These are phyloP conservation scores for Lipomyces kockii DNA, from an alignment of 805 yeast species.

Conservation along the genomic window DNA sequence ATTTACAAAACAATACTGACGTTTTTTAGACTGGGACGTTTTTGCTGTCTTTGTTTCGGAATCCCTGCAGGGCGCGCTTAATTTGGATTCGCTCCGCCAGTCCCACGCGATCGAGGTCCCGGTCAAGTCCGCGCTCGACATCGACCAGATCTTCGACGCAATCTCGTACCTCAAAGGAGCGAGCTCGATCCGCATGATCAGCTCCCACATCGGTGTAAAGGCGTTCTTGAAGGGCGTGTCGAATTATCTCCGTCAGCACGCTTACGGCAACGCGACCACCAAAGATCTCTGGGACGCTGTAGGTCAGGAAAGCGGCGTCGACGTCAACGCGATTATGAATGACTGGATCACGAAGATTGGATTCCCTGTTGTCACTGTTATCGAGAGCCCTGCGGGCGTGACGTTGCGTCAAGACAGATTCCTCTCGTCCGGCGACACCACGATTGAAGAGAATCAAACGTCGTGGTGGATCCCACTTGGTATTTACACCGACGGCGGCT, in stretches of 20 bases:
- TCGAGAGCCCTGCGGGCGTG: slow-evolving; percentile 57
- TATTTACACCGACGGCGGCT: slow-evolving; percentile 37
- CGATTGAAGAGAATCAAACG: slow-evolving; percentile 70
- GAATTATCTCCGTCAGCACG: slow-evolving; percentile 71
- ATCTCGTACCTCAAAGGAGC: slow-evolving; percentile 85
- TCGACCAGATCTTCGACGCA: slow-evolving; percentile 83
- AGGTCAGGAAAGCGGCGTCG: slow-evolving; percentile 69
- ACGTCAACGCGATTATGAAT: slow-evolving; percentile 74
- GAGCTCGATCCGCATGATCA: slow-evolving; percentile 75
- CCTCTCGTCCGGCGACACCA: slow-evolving; percentile 77
- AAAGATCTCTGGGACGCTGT: slow-evolving; percentile 78
- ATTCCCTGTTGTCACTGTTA: slow-evolving; percentile 71
- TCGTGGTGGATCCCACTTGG: slow-evolving; percentile 54
- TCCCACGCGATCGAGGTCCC: slow-evolving; percentile 89
- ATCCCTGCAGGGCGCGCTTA: slow-evolving; percentile 71
- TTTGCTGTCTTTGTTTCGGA: slow-evolving; percentile 81
- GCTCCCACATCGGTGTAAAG: slow-evolving; percentile 79
- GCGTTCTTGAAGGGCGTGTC: slow-evolving; percentile 79
- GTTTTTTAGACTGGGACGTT: slow-evolving; percentile 70
- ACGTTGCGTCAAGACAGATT: slow-evolving; percentile 72
- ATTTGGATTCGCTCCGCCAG: slow-evolving; percentile 73
- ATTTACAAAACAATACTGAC: no score
- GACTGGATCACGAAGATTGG: slow-evolving; percentile 82
- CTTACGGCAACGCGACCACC: slow-evolving; percentile 77
- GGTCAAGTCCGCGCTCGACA: slow-evolving; percentile 74